These are phyloP conservation scores for Ophiostoma australiae DNA, from an alignment of 2,329 filamentous ascomycete genomes.

Conservation along the genomic window DNA sequence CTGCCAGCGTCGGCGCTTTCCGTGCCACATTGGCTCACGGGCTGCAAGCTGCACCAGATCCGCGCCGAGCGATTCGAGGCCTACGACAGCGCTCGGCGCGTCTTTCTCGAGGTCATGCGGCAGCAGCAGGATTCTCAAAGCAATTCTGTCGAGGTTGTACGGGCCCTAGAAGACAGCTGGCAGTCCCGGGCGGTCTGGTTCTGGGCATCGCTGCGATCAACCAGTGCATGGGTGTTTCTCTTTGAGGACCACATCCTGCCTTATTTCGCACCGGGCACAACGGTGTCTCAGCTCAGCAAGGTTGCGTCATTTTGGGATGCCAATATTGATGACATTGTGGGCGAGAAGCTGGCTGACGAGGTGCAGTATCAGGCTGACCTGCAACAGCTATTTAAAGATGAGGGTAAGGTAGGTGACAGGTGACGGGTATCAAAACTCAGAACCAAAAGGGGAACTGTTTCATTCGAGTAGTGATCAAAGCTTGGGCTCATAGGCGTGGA, in stretches of 20 bases:
- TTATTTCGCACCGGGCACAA: not conserved
- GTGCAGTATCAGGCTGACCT: conserved; percentile 3
- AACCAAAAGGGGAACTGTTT: too few relatives aligned
- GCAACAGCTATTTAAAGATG: not conserved
- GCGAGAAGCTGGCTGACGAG: conserved; percentile 7
- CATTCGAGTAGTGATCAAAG: too few relatives aligned
- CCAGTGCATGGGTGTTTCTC: not conserved
- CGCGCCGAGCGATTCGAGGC: conserved; percentile 15
- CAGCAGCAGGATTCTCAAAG: not conserved
- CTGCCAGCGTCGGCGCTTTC: conserved; percentile 32
- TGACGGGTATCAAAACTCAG: too few relatives aligned
- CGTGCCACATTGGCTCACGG: conserved; percentile 33
- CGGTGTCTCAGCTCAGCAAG: not conserved
- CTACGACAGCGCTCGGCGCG: conserved; percentile 23
- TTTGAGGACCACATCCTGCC: conserved; percentile 12
- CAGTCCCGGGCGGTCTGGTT: conserved; percentile 13
- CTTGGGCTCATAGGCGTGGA: too few relatives aligned
- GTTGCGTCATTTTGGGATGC: conserved; percentile 9
- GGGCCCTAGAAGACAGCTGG: conserved; percentile 6
- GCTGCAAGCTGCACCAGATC: conserved; percentile 23
- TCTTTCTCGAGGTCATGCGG: conserved; percentile 25
- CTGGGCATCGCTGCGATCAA: conserved; percentile 10
- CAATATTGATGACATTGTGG: not conserved
- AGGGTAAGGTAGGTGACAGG: not conserved
- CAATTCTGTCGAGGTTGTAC: not conserved